phyloP scores from a whole-genome alignment of 2,329 filamentous ascomycete genomes.

The Penicillium sp. region DNA sequence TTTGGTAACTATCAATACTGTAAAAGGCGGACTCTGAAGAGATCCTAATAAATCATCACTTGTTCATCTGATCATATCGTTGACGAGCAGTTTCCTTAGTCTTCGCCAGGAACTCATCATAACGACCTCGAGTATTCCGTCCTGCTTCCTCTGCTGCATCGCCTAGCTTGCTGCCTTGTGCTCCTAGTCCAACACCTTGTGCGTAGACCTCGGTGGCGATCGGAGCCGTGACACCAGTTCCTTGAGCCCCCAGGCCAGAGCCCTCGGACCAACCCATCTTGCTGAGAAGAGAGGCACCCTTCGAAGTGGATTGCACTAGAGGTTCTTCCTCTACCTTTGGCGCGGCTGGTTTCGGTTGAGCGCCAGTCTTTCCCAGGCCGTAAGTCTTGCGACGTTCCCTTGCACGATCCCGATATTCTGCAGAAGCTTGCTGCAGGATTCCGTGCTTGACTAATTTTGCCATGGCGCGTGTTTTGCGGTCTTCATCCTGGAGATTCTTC shows the following conservation, averaged over 20 bases:
- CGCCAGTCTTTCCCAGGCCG: constrained; percentile 30
- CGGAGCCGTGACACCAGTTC: constrained; percentile 48
- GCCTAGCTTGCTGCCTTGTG: constrained; percentile 50
- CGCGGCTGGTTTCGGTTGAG: constrained; percentile 23
- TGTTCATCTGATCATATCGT: constrained; percentile 46
- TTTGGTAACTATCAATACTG: constrained; percentile 1
- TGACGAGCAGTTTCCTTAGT: constrained; percentile 49
- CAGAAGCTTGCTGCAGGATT: constrained; percentile 30
- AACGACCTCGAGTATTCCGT: constrained; percentile 48
- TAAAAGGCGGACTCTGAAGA: neutral
- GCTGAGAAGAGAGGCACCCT: constrained; percentile 51
- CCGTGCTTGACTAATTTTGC: constrained; percentile 46
- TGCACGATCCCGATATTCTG: constrained; percentile 50
- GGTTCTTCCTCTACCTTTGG: constrained; percentile 33
- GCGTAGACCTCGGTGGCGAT: constrained; percentile 51
- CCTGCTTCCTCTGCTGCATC: constrained; percentile 50
- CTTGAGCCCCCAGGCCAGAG: constrained; percentile 49
- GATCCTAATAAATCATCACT: constrained; percentile 5
- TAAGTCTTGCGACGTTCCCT: constrained; percentile 48
- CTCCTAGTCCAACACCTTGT: constrained; percentile 51
- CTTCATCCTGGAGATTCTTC: constrained; percentile 54
- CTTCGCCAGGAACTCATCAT: constrained; percentile 50
- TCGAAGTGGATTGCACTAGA: constrained; percentile 38
- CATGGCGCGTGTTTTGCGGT: constrained; percentile 42
- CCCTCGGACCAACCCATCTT: constrained; percentile 54